These are phyloP conservation scores for Beta lomatogona DNA, from an alignment of 179 eudicot species.

Conservation along the genomic window DNA sequence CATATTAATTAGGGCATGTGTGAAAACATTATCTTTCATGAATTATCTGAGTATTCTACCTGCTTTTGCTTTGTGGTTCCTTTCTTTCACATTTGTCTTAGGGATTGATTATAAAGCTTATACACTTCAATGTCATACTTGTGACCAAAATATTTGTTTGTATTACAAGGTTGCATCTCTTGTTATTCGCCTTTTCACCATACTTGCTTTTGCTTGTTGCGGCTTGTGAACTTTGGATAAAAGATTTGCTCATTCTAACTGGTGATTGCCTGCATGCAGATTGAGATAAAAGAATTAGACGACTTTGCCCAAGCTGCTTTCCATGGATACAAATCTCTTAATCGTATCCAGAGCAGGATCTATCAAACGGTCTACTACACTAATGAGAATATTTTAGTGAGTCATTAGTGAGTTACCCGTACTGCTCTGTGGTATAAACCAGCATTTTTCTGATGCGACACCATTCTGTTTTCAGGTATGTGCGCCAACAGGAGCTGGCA, in stretches of 20 bases:
- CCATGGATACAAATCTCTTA: conserved; percentile 84
- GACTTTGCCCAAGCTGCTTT: conserved; percentile 99
- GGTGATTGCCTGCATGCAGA: conserved; percentile 47
- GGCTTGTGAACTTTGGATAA: neutral
- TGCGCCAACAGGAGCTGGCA: conserved; percentile 99
- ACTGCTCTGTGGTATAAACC: neutral
- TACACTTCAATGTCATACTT: neutral
- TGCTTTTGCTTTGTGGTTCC: neutral
- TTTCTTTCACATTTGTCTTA: neutral
- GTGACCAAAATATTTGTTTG: neutral
- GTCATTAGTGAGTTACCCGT: conserved; percentile 26
- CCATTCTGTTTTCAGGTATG: conserved; percentile 64
- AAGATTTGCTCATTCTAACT: conserved; percentile 4
- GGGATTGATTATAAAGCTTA: neutral
- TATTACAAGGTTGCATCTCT: neutral
- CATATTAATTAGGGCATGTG: neutral
- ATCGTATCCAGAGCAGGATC: conserved; percentile 97
- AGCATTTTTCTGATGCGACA: conserved; percentile 19
- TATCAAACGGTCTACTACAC: conserved; percentile 77
- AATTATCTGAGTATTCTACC: neutral
- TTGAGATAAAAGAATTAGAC: conserved; percentile 90
- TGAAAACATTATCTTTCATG: neutral
- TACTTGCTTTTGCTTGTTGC: conserved; percentile 4
- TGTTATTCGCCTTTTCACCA: neutral
- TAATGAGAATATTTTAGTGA: conserved; percentile 89